phyloP scores from a whole-genome alignment of 1,139 yeast species.

The Candida pseudoviswanathii region DNA sequence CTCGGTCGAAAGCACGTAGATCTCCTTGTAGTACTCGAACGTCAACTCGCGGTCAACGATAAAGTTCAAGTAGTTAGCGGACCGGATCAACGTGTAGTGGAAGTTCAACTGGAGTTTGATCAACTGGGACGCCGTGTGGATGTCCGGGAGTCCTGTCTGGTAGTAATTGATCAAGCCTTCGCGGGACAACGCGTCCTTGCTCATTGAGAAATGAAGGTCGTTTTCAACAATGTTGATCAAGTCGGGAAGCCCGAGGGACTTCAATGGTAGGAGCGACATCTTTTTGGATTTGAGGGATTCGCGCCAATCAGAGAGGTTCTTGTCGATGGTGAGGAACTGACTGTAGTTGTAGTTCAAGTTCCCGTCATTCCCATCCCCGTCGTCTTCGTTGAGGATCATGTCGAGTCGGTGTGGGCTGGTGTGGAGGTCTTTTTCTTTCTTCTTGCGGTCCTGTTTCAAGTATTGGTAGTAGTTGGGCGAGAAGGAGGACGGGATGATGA shows the following conservation, averaged over 20 bases:
- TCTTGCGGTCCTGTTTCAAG: slow-evolving; percentile 30
- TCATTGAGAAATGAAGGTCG: slow-evolving; percentile 38
- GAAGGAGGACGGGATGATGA: slow-evolving; percentile 51
- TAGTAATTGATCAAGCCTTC: slow-evolving; percentile 35
- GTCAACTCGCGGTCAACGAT: slow-evolving; percentile 49
- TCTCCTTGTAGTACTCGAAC: slow-evolving; percentile 36
- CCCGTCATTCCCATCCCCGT: slow-evolving; percentile 55
- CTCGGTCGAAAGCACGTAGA: slow-evolving; percentile 42
- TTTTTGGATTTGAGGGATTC: slow-evolving; percentile 35
- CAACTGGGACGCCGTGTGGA: slow-evolving; percentile 41
- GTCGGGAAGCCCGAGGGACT: slow-evolving; percentile 40
- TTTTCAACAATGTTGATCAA: slow-evolving; percentile 26
- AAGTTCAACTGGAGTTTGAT: slow-evolving; percentile 48
- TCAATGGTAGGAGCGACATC: slow-evolving; percentile 34
- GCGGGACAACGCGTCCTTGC: slow-evolving; percentile 24
- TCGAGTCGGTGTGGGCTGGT: slow-evolving; percentile 35
- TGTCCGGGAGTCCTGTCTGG: slow-evolving; percentile 42
- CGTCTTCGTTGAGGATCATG: slow-evolving; percentile 52
- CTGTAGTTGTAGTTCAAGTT: slow-evolving; percentile 49
- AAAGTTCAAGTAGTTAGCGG: slow-evolving; percentile 49
- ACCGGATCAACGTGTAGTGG: slow-evolving; percentile 46
- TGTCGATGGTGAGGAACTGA: slow-evolving; percentile 48
- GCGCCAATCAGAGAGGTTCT: slow-evolving; percentile 48
- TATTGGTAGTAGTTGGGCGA: slow-evolving; percentile 53
- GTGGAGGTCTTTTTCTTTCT: slow-evolving; percentile 23